phyloP scores from a whole-genome alignment of 345 rosid genomes.

The Populus tremula region DNA sequence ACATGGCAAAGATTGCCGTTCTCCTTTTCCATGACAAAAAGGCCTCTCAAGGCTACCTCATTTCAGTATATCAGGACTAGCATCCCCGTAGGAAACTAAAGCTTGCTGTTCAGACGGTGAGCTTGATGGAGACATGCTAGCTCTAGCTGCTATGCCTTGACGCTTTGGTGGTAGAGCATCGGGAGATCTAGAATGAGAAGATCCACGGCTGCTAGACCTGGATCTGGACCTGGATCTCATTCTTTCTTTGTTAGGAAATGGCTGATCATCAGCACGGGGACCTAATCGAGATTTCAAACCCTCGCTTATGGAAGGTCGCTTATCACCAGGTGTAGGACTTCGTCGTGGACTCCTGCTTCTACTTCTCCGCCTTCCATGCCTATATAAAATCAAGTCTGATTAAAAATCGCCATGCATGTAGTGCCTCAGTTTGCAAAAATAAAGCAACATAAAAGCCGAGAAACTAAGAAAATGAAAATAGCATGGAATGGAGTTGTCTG shows the following conservation, averaged over 20 bases:
- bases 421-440: neutral
- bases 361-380: constrained; percentile 49
- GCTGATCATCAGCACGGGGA: constrained; percentile 36
- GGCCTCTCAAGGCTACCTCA: constrained; percentile 4
- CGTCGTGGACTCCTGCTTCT: constrained; percentile 58
- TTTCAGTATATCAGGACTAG: constrained; percentile 40
- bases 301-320: constrained; percentile 54
- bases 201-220: constrained; percentile 31
- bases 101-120: constrained; percentile 68
- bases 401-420: neutral
- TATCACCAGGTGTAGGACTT: constrained; percentile 60
- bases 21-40: neutral
- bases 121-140: constrained; percentile 51
- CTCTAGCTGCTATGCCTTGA: constrained; percentile 21
- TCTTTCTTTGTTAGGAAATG: constrained; percentile 32
- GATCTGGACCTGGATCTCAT: constrained; percentile 31
- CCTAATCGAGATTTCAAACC: constrained; percentile 73
- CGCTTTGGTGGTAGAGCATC: constrained; percentile 32
- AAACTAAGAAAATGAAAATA: neutral
- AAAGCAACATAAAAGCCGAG: neutral
- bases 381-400: constrained; percentile 16
- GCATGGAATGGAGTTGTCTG: neutral
- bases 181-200: constrained; percentile 46
- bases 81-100: constrained; percentile 80
- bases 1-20: neutral